Evolutionary conservation across 2,329 filamentous ascomycete species (phyloP), one percentile per base, ranked within the genome.

Genomic region (Fusarium hostae): DNA sequence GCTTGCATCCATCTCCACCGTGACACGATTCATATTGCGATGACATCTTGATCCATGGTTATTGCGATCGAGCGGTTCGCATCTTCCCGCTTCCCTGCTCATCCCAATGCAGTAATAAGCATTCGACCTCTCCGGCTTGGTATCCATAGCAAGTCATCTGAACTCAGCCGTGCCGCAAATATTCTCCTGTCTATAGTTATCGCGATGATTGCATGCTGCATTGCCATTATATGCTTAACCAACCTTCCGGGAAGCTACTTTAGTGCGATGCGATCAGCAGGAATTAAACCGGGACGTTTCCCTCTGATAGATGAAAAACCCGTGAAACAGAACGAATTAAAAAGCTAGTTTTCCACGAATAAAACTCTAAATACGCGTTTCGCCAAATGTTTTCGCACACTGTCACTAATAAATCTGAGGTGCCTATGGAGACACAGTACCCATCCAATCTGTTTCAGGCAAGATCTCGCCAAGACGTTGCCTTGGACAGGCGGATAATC

Each of bases 281-380:
- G 35, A 41, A n/a, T 48, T 35, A 50, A 34, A 45, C 12, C 56
- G 47, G 62, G 62, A 50, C 34, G 48, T 30, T 50, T 58, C 51
- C 30, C 24, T 55, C 32, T 24, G 34, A 26, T 54, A 30, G 16
- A 61, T 67, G n/a, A 26, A 59, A 64, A 45, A 51, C 20, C 51
- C 44, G 16, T 63, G 45, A 66, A 59, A 60, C 62, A 12, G 20
- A 37, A 20, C 58, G 30, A 26, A 41, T 47, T 43, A 24, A 60
- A 52, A 22, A n/a, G 22, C 7, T 44, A n/a, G 54, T 32, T 67
- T 55, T 67, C 63, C 64, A 67, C 63, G 64, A 67, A 67, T 67
- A 22, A 37, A 24, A 44, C 5, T 18, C 10, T 10, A 24, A 18
- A 12, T 26, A 44, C 9, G 10, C 10, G 41, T 60, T 66, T 66